phyloP scores from a whole-genome alignment of 78 protist species.

The Protostelium mycophagum region DNA sequence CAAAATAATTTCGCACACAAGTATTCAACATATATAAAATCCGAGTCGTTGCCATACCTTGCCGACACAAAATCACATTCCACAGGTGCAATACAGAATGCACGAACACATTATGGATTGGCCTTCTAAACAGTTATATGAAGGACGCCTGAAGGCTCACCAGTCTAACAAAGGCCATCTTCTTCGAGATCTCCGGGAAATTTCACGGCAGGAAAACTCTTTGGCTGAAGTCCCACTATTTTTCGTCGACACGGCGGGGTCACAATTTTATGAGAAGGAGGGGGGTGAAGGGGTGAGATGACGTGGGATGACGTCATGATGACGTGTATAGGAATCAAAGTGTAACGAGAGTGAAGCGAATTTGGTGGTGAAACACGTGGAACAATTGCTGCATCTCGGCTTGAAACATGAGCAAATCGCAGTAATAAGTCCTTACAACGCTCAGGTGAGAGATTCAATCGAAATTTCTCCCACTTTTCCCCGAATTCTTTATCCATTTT shows the following conservation, averaged over 20 bases:
- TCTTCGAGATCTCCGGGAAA: constrained; percentile 24
- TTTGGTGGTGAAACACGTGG: constrained; percentile 41
- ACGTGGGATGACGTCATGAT: background rate
- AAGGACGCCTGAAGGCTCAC: constrained; percentile 59
- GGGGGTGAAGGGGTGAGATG: constrained; percentile 24
- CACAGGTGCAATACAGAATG: constrained; percentile 83
- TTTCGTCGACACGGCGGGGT: constrained; percentile 57
- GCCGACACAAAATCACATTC: too few species aligned
- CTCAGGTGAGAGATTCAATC: constrained; percentile 77
- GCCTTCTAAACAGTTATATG: constrained; percentile 68
- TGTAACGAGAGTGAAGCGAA: constrained; percentile 73
- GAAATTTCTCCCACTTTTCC: background rate
- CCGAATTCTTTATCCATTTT: background rate
- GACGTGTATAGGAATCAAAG: constrained; percentile 36
- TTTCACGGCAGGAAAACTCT: constrained; percentile 2
- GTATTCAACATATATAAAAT: too few species aligned
- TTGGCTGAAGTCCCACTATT: constrained; percentile 8
- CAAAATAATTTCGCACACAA: too few species aligned
- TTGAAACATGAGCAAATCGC: constrained; percentile 46
- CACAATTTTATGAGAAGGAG: constrained; percentile 29
- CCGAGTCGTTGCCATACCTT: too few species aligned
- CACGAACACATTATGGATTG: constrained; percentile 66
- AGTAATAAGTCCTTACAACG: constrained; percentile 87
- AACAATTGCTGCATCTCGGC: constrained; percentile 33
- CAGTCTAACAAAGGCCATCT: constrained; percentile 57